Evolutionary conservation across 176 grass and related monocot species (phyloP).

Genomic region (sorghum (Sorghum bicolor)): Sorghum_bicolor_NCBIv3 NC_012874.2:4217001-4217500

Average conservation of each 20-base stretch:
- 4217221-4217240: not conserved
- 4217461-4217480: slow-evolving; percentile 45
- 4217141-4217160: no score
- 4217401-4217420: slow-evolving; percentile 29
- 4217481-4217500: slow-evolving; percentile 29
- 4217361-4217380: not conserved
- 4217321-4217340: not conserved
- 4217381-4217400: not conserved
- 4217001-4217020: no score
- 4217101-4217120: no score
- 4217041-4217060: no score
- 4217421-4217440: slow-evolving; percentile 9
- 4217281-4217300: not conserved
- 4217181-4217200: no score
- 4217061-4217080: no score
- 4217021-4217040: no score
- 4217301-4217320: not conserved
- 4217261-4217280: not conserved
- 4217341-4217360: no score
- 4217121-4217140: no score
- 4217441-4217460: slow-evolving; percentile 13
- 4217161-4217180: no score
- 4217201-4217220: not conserved
- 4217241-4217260: not conserved
- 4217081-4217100: no score